A percentile compares a stretch with the other conserved stretches of the same genome.
Evolutionary conservation across 257 asterid species (phyloP).

Genomic region (Linaria vulgaris): DNA sequence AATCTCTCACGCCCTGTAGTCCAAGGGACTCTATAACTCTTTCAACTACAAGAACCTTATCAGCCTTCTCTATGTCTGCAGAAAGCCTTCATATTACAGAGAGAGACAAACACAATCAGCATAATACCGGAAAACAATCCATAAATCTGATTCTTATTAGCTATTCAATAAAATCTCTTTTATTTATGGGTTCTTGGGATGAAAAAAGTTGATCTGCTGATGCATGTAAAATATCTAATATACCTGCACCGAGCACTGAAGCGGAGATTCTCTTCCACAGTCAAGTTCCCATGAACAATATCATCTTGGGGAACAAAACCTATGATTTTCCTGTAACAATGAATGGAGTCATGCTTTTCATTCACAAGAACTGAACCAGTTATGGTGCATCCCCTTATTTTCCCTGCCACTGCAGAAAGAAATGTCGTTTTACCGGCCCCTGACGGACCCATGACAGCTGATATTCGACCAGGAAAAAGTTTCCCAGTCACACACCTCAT

Average conservation of each 20-base stretch:
- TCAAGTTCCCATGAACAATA: conserved; percentile 90
- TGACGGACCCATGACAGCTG: conserved; percentile 99
- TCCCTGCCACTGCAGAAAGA: conserved; percentile 88
- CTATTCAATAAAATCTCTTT: not conserved
- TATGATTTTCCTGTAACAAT: conserved; percentile 70
- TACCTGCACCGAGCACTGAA: conserved; percentile 98
- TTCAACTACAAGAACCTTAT: conserved; percentile 90
- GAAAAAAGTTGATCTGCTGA: conserved; percentile 20
- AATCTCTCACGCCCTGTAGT: conserved; percentile 82
- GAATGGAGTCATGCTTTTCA: conserved; percentile 74
- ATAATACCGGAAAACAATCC: conserved; percentile 18
- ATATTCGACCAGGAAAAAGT: conserved; percentile 72
- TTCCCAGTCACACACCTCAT: conserved; percentile 89
- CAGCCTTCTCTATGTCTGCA: conserved; percentile 77
- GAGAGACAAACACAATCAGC: conserved; percentile 33
- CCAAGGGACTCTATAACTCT: conserved; percentile 96
- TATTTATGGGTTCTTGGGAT: conserved; percentile 11
- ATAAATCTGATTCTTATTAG: conserved; percentile 19
- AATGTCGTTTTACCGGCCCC: conserved; percentile 98
- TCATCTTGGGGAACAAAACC: conserved; percentile 99
- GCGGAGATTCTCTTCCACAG: conserved; percentile 92
- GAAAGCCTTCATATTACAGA: conserved; percentile 57
- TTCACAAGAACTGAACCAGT: conserved; percentile 80
- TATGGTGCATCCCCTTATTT: conserved; percentile 62
- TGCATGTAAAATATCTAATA: conserved; percentile 1